phyloP scores from a whole-genome alignment of 208 protist species.

The Endotrypanum monterogeii region DNA sequence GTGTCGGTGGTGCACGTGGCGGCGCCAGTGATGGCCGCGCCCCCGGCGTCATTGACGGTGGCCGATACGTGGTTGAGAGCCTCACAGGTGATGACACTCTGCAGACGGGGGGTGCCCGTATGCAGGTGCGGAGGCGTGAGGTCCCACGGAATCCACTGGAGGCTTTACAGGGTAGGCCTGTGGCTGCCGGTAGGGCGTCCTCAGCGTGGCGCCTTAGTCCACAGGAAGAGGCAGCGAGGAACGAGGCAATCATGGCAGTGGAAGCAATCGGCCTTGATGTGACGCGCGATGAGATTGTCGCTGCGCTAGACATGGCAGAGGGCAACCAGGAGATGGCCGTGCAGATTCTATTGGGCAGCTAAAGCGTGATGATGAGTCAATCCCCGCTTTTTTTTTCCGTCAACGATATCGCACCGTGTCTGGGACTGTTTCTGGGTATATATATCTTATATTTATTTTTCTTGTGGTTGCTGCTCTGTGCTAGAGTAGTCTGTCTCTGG shows the following conservation, averaged over 20 bases:
- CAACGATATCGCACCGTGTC: background rate
- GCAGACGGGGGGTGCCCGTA: constrained; percentile 25
- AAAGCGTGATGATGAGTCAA: background rate
- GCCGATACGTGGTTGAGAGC: constrained; percentile 59
- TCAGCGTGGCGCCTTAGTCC: background rate
- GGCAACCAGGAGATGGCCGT: constrained; percentile 62
- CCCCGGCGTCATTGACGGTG: constrained; percentile 24
- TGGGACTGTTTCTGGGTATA: background rate
- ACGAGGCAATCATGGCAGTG: constrained; percentile 42
- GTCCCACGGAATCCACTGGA: background rate
- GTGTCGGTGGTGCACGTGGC: background rate
- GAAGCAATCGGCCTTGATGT: constrained; percentile 57
- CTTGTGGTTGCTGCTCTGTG: too few relatives aligned
- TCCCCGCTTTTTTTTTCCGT: background rate
- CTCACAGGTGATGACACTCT: constrained; percentile 18
- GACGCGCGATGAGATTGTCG: constrained; percentile 38
- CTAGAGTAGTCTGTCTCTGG: too few relatives aligned
- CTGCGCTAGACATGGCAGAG: constrained; percentile 42
- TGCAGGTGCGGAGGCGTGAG: constrained; percentile 22
- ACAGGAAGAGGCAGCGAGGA: constrained; percentile 13
- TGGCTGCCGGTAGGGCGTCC: background rate
- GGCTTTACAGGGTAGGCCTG: background rate
- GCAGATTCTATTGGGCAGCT: constrained; percentile 46
- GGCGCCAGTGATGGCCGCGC: constrained; percentile 1
- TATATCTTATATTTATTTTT: too few relatives aligned